Percentiles rank a stretch among this genome's conserved stretches.
Evolutionary conservation across 805 yeast species (phyloP).

Genomic region (Metschnikowia picachoensis): DNA sequence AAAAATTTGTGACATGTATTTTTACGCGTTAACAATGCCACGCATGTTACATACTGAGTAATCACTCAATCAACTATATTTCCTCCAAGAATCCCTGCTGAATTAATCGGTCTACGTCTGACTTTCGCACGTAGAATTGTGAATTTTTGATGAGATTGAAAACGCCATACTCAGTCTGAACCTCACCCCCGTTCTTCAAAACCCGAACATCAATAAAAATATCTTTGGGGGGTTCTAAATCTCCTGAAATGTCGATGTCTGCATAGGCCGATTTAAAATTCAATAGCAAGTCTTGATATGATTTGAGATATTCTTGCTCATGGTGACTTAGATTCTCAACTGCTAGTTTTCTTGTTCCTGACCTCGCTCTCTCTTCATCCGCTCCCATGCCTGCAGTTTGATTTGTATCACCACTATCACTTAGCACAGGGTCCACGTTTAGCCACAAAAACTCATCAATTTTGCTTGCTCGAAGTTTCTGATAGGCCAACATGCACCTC

Average conservation of each 20-base stretch:
- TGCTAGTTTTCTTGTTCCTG: conserved; percentile 16
- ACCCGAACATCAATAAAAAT: conserved; percentile 94
- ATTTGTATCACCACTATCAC: conserved; percentile 3
- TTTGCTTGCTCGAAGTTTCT: conserved; percentile 63
- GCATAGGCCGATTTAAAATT: conserved; percentile 75
- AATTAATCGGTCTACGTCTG: conserved; percentile 89
- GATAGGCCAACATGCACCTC: conserved; percentile 83
- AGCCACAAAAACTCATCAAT: conserved; percentile 72
- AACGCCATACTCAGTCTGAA: conserved; percentile 95
- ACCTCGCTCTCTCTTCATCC: not conserved
- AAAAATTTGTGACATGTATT: conserved; percentile 7
- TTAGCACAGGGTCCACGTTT: conserved; percentile 46
- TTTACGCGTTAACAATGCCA: too few relatives aligned
- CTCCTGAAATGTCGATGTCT: conserved; percentile 83
- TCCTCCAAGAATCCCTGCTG: conserved; percentile 92
- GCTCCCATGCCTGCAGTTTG: not conserved
- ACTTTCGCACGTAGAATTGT: conserved; percentile 88
- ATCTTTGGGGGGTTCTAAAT: conserved; percentile 86
- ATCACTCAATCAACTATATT: conserved; percentile 30
- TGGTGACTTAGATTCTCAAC: conserved; percentile 61
- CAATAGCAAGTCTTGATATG: conserved; percentile 66
- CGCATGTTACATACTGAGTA: too few relatives aligned
- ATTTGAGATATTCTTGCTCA: conserved; percentile 74
- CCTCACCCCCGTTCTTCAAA: conserved; percentile 91
- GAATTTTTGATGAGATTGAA: conserved; percentile 90